phyloP scores from a whole-genome alignment of 2,329 filamentous ascomycete genomes.

The Fusarium sarcochroum region DNA sequence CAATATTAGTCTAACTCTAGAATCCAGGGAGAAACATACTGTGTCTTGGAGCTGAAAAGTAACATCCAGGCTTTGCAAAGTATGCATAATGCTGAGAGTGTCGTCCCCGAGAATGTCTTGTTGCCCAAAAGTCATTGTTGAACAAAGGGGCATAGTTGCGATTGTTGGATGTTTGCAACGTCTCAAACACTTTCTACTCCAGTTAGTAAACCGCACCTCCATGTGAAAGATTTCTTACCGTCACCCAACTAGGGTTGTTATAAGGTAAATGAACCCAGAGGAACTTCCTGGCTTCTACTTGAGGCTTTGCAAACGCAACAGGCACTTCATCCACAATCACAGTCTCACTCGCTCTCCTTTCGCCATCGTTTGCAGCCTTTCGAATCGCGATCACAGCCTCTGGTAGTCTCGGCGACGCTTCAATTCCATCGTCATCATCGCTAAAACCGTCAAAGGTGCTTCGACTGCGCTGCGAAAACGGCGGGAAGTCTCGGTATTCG shows the following conservation, averaged over 20 bases:
- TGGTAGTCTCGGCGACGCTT: conserved; percentile 52
- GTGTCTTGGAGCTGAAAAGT: conserved; percentile 58
- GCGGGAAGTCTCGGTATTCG: conserved; percentile 55
- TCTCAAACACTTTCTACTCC: conserved; percentile 60
- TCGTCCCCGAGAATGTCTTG: conserved; percentile 63
- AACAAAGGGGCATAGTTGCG: conserved; percentile 58
- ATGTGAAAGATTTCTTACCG: conserved; percentile 53
- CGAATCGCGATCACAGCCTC: conserved; percentile 53
- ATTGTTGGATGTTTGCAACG: conserved; percentile 56
- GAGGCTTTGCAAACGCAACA: conserved; percentile 52
- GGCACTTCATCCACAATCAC: conserved; percentile 50
- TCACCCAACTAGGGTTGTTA: conserved; percentile 71
- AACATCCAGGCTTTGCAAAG: conserved; percentile 64
- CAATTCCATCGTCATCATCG: conserved; percentile 47
- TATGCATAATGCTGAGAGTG: conserved; percentile 65
- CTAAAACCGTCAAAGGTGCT: conserved; percentile 48
- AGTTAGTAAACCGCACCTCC: neutral
- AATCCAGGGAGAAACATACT: conserved; percentile 42
- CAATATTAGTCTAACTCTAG: neutral
- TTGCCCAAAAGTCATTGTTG: conserved; percentile 63
- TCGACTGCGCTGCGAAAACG: conserved; percentile 54
- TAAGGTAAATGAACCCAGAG: conserved; percentile 71
- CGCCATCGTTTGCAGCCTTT: conserved; percentile 41
- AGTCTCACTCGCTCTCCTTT: conserved; percentile 45
- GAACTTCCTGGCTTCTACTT: conserved; percentile 61